Percentiles rank a stretch among this genome's conserved stretches.
These are phyloP conservation scores for Colletotrichum cereale DNA, from an alignment of 2,329 filamentous ascomycete species.

Conservation along the genomic window DNA sequence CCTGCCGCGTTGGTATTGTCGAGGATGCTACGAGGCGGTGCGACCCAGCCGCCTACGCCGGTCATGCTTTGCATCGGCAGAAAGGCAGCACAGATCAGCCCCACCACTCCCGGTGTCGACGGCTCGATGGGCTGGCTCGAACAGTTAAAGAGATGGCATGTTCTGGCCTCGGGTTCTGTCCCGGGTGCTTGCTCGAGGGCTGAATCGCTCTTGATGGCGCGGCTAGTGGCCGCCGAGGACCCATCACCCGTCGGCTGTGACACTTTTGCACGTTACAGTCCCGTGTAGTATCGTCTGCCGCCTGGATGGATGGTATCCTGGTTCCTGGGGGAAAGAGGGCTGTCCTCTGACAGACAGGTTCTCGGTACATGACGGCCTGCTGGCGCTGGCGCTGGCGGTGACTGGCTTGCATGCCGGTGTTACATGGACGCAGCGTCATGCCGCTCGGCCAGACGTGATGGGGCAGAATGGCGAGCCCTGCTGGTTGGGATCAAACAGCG, in stretches of 20 bases:
- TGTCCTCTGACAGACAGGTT: background rate
- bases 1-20: background rate
- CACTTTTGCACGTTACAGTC: conserved; percentile 1
- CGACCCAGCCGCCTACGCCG: background rate
- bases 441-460: background rate
- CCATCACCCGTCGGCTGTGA: background rate
- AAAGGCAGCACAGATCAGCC: background rate
- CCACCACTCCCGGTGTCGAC: background rate
- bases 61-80: background rate
- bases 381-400: background rate
- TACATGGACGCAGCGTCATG: background rate
- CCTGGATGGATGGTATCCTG: background rate
- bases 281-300: background rate
- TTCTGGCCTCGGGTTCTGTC: background rate
- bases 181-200: background rate
- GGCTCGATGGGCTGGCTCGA: background rate
- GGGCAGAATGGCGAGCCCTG: background rate
- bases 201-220: background rate
- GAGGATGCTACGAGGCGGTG: conserved; percentile 10
- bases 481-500: background rate
- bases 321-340: background rate
- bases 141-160: background rate
- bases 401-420: background rate
- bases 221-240: background rate
- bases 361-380: background rate